Evolutionary conservation across 208 protist genomes (phyloP), one percentile per base, ranked within the genome.

Genomic region (Trypanosoma scelopori): DNA sequence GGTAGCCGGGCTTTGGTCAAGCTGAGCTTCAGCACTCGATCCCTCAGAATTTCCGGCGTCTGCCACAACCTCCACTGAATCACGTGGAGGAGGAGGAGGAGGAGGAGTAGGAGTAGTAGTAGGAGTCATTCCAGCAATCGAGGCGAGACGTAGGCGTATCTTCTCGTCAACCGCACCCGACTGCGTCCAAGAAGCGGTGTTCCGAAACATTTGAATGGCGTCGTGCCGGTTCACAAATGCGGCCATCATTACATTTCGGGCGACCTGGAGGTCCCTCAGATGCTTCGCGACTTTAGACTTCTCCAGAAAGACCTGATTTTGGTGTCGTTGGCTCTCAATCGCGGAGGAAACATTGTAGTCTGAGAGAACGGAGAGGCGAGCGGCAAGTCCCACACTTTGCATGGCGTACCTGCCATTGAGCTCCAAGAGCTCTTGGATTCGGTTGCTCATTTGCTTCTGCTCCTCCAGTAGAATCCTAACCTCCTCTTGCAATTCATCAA

Each of bases 381-480:
- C 80, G 0, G 78, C 69, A 5, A 95, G 79, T 71, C 88, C 86
- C 7, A 92, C 52, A 18, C 82, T 74, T 68, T 93, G 86, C 42
- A 69, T 66, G 2, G 89, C 89, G 60, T 95, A 95, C 25, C 65
- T 76, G 0, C 75, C 59, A 57, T 95, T 95, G 18, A 93, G 76
- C 23, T 82, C 74, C 49, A 81, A 46, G 12, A 92, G 61, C 0
- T 66, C 62, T 16, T 79, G 60, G 1, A 87, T 50, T 35, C 82
- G 72, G n/a, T 60, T 43, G 22, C 78, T 64, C 25, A 67, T 37
- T 5, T 68, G 49, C 18, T 57, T 55, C 18, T 37, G 57, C 46
- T 64, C 58, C 35, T 49, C 7, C 23, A 45, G 55, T 41, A 88
- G 50, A 13, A 63, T 59, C 23, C 57, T 52, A 16, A 91, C 58